Evolutionary conservation across 441 rosid genomes (phyloP), one percentile per base, ranked within the genome.

Genomic region (Euphorbia corollata): DNA sequence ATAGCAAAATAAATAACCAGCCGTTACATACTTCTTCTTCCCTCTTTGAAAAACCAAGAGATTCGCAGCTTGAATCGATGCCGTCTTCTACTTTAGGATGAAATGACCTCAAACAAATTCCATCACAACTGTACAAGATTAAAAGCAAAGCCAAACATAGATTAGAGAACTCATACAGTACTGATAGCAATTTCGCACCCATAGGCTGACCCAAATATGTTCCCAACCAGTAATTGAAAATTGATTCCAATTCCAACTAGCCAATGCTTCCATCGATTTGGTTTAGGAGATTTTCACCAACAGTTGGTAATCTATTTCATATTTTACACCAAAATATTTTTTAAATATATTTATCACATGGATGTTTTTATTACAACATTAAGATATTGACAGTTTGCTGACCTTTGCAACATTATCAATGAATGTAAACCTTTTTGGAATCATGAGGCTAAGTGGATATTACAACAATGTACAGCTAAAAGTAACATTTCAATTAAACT

Each of bases 61-160:
- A 81, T 13, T 61, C 82, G 55, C 99, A 94, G 0, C 8, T 1
- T 27, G 97, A 84, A 10, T 87, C 92, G 71, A 70, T 85, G 55
- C 88, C 92, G 66, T 67, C 89, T 68, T 81, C 79, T 67, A 5
- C 36, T 59, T 87, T 85, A 58, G 92, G 83, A 76, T 94, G 99
- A 73, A 94, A 94, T 72, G 97, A 86, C 77, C 99, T 82, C 87
- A 94, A 45, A 77, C 99, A 94, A 73, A 75, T 86, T 54, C 98
- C 99, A 22, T 94, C 98, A 77, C 99, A 94, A 72, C 98, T 92
- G 83, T 71, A 70, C 64, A 67, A 38, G 75, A 75, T 27, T 66
- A 47, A 78, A 65, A 68, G 59, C 67, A 68, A 67, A 70, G 47
- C 22, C 68, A 65, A 53, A 32, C 39, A 61, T 23, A 61, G 53